Base-by-base conservation (phyloP, 176 grass and related monocot species). In the Zea luxurians region DNA sequence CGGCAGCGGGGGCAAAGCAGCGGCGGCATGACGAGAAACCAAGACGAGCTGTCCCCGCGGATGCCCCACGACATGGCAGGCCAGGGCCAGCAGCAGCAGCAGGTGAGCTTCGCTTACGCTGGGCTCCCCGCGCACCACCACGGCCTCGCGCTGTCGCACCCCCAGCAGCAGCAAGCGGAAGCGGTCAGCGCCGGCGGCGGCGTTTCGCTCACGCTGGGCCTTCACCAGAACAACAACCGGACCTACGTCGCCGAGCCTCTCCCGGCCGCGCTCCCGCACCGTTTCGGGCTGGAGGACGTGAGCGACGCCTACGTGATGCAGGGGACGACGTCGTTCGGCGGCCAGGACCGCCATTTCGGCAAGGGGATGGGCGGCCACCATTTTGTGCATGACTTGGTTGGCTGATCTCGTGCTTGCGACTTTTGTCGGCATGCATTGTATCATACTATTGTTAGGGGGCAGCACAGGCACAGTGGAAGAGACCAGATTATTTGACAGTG, bases 301-400 rank as follows among this genome's bases (percentile, higher is more conserved):
- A 89, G 87, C 0, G 96, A 99, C 13, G 78, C 88, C 38, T 99
- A 95, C 2, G 84, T 90, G 54, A 70, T 93, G 75, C 27, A 27
- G 76, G 90, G 27, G 27, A 27, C 27, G 27, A 27, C 27, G 4
- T 88, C 92, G 1, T 96, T 96, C 1, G 90, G 83, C 37, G 81
- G 83, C 5, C 96, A 91, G 68, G 90, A 90, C 62, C 67, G 92
- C 38, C 96, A 92, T 34, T 99, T 95, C 38, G 78, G 75, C 42
- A 99, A 93, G 84, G 96, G 93, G 62, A 87, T 89, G 2, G 85
- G 92, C 5, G 79, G 90, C 48, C 92, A 90, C 54, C 96, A 90
- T 84, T 77, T 99, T 72, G 77, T 99, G 47, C 96, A 86, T 82
- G 96, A 99, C 85, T 98, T 96, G 16, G 92, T 99, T 36, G 96